These are phyloP conservation scores for Myxozyma sirexii DNA, from an alignment of 805 yeast species.

Conservation along the genomic window DNA sequence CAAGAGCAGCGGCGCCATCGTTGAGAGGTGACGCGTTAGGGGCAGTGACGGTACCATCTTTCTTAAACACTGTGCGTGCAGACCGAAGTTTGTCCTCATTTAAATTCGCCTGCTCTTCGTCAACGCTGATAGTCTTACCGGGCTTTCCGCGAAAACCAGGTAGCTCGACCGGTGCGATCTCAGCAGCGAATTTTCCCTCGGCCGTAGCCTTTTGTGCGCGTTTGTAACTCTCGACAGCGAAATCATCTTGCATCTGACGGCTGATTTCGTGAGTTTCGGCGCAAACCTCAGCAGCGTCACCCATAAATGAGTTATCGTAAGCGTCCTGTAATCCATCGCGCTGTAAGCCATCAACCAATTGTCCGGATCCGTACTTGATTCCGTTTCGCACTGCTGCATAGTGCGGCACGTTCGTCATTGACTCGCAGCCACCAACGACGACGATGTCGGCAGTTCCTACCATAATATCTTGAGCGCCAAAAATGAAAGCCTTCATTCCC, in stretches of 20 bases:
- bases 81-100: conserved; percentile 73
- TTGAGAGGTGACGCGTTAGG: conserved; percentile 94
- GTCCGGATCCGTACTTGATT: conserved; percentile 82
- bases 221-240: conserved; percentile 80
- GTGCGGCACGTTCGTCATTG: conserved; percentile 93
- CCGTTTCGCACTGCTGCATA: conserved; percentile 82
- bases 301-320: conserved; percentile 87
- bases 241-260: conserved; percentile 87
- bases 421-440: conserved; percentile 94
- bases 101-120: conserved; percentile 82
- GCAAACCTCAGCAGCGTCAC: conserved; percentile 95
- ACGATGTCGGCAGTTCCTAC: conserved; percentile 68
- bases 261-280: conserved; percentile 77
- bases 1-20: conserved; percentile 97
- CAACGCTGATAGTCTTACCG: conserved; percentile 70
- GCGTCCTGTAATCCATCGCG: conserved; percentile 94
- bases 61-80: conserved; percentile 94
- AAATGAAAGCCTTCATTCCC: conserved; percentile 83
- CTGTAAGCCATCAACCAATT: conserved; percentile 83
- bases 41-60: conserved; percentile 95
- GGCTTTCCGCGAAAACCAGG: conserved; percentile 73
- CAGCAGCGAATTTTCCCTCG: conserved; percentile 77
- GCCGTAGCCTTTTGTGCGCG: conserved; percentile 82
- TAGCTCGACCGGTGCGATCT: conserved; percentile 84
- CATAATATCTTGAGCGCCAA: conserved; percentile 83